Evolutionary conservation across 176 grass and related monocot species (phyloP), one percentile per base, ranked within the genome.

Genomic region (Oryza brachyantha): DNA sequence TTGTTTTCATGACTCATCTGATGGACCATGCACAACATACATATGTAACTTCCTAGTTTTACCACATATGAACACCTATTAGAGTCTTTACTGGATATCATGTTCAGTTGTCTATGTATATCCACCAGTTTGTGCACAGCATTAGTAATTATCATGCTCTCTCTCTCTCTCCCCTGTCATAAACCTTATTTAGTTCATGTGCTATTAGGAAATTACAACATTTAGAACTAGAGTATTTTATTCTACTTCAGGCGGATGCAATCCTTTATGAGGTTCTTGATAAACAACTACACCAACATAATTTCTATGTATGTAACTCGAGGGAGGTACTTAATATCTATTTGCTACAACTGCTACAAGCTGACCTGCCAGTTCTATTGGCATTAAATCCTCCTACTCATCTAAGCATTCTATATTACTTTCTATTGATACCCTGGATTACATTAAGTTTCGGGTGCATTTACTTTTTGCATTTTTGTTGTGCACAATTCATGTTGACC

Each of bases 191-290:
- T 68, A 59, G 11, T 45, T 36, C 8, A 25, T 31, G 7, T 73
- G 46, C 37, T 78, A 46, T 72, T 82, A 72, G 10, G 28, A 63
- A 78, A 82, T 29, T 24, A 34, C 34, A 14, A 32, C 62, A 40
- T 26, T 12, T 32, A 81, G 38, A 74, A 25, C 13, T 36, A 77
- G 39, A 79, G 50, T 31, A 37, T 70, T 28, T 52, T 5, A 1
- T 84, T 48, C 74, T 77, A 73, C 54, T 48, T 79, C 10, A 50
- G 74, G 42, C 31, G 16, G 39, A 70, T 73, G 26, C 25, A 75
- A n/a, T 46, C 34, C 17, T 70, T 64, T 62, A 41, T 29, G 10
- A 45, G 19, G 70, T 45, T 65, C 52, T 65, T 36, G 66, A 64
- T 71, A 32, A 71, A 24, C 57, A 76, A 76, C n/a, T 64, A 66